Conservation (phyloP, 1,284 basidiomycete genomes). For the Ustilago sp. region DNA sequence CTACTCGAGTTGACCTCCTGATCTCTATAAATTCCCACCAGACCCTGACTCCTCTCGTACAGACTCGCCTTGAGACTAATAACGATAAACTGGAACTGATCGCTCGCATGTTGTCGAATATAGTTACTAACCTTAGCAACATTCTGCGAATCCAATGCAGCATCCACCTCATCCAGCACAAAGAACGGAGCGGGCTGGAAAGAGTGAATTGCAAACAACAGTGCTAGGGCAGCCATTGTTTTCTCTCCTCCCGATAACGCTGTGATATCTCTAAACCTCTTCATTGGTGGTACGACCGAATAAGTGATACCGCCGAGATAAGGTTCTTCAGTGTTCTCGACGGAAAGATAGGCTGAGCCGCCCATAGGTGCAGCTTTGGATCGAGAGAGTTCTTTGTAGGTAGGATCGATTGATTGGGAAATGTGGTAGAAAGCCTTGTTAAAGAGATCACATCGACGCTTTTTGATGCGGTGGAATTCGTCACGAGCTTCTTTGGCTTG, state of each 20-base stretch:
- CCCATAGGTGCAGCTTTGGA: slow-evolving; percentile 92
- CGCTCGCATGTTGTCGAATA: slow-evolving; percentile 68
- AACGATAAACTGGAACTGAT: slow-evolving; percentile 92
- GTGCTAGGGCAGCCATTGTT: slow-evolving; percentile 93
- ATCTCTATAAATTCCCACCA: slow-evolving; percentile 93
- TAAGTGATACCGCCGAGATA: slow-evolving; percentile 96
- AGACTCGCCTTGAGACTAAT: slow-evolving; percentile 85
- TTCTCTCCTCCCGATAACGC: slow-evolving; percentile 98
- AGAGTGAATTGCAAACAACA: slow-evolving; percentile 91
- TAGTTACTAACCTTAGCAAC: slow-evolving; percentile 67
- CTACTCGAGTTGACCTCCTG: slow-evolving; percentile 91
- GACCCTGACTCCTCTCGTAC: slow-evolving; percentile 88
- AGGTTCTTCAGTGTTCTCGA: slow-evolving; percentile 98
- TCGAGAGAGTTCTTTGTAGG: slow-evolving; percentile 98
- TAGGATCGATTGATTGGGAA: slow-evolving; percentile 89
- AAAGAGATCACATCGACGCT: slow-evolving; percentile 79
- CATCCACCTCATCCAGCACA: slow-evolving; percentile 97
- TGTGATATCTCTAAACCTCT: slow-evolving; percentile 98
- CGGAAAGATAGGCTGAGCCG: slow-evolving; percentile 92
- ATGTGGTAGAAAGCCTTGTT: slow-evolving; percentile 97
- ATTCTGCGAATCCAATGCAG: slow-evolving; percentile 76
- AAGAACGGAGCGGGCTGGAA: slow-evolving; percentile 99
- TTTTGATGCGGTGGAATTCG: slow-evolving; percentile 88
- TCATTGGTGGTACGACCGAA: slow-evolving; percentile 96
- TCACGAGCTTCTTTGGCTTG: slow-evolving; percentile 90